Evolutionary conservation across 768 basidiomycete species (phyloP).

Genomic region (Lactifluus hygrophoroides): DNA sequence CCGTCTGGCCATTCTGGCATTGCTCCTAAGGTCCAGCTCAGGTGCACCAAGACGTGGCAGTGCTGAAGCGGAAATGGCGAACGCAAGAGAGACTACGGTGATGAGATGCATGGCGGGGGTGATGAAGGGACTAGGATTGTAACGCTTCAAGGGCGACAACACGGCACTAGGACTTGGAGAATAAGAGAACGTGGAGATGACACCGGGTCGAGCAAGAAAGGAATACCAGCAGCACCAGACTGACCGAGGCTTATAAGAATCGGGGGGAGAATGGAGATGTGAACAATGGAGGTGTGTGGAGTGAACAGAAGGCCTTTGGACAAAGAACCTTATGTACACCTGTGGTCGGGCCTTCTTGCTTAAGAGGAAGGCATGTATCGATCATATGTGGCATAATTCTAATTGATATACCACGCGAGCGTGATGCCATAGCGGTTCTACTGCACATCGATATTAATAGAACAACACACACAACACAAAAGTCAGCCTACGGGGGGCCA

Average conservation of each 20-base stretch:
- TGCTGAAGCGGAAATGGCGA: constrained; percentile 25
- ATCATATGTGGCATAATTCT: background rate
- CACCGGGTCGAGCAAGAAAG: constrained; percentile 6
- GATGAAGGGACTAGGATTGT: background rate
- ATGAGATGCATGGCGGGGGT: background rate
- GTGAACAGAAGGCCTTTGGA: background rate
- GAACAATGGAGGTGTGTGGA: background rate
- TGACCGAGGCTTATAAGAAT: background rate
- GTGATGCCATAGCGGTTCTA: background rate
- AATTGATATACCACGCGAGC: background rate
- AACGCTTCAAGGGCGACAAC: too few species aligned
- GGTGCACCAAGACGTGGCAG: constrained; percentile 13
- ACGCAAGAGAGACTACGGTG: constrained; percentile 19
- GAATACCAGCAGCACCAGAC: background rate
- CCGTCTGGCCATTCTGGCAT: background rate
- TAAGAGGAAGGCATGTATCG: background rate
- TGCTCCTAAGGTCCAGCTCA: background rate
- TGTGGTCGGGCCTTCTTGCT: background rate
- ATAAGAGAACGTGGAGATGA: background rate
- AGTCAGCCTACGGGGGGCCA: too few species aligned
- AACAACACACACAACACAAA: too few species aligned
- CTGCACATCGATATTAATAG: background rate
- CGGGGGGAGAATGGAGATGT: background rate
- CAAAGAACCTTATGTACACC: background rate
- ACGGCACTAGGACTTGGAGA: background rate